Conservation (phyloP, 768 basidiomycete species). For the Termitomyces sp. region DNA sequence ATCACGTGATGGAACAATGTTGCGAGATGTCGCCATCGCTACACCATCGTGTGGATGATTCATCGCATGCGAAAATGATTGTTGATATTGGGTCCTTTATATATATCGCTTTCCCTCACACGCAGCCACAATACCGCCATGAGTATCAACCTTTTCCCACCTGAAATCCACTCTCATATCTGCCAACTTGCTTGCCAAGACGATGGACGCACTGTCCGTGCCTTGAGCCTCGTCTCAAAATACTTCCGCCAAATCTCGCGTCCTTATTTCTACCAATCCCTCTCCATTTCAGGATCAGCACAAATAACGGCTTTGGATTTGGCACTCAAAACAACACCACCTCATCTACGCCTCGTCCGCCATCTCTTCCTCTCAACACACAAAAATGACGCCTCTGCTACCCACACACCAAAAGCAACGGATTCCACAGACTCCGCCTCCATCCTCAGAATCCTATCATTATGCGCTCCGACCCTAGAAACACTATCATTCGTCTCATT, state of each 20-base stretch:
- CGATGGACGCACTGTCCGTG: conserved; percentile 30
- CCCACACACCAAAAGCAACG: conserved; percentile 2
- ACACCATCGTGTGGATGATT: conserved; percentile 13
- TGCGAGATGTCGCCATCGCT: conserved; percentile 21
- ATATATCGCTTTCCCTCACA: neutral
- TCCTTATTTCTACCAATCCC: conserved; percentile 35
- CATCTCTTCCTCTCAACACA: conserved; percentile 41
- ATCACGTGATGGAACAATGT: conserved; percentile 14
- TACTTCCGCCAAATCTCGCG: conserved; percentile 33
- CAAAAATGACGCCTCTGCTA: conserved; percentile 8
- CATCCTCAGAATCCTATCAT: conserved; percentile 28
- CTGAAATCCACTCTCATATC: conserved; percentile 42
- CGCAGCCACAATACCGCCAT: conserved; percentile 1
- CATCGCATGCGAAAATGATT: neutral
- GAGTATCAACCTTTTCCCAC: conserved; percentile 32
- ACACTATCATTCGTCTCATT: conserved; percentile 32
- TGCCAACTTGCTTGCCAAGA: conserved; percentile 36
- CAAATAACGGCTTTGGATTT: conserved; percentile 24
- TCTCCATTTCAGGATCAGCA: conserved; percentile 25
- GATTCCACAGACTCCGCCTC: conserved; percentile 9
- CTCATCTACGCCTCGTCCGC: conserved; percentile 32
- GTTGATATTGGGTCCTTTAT: neutral
- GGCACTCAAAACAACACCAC: conserved; percentile 26
- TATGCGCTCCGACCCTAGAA: conserved; percentile 36
- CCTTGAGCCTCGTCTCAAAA: conserved; percentile 33